These are phyloP conservation scores for Gloeopeniophorella convolvens DNA, from an alignment of 768 basidiomycete species.

Conservation along the genomic window DNA sequence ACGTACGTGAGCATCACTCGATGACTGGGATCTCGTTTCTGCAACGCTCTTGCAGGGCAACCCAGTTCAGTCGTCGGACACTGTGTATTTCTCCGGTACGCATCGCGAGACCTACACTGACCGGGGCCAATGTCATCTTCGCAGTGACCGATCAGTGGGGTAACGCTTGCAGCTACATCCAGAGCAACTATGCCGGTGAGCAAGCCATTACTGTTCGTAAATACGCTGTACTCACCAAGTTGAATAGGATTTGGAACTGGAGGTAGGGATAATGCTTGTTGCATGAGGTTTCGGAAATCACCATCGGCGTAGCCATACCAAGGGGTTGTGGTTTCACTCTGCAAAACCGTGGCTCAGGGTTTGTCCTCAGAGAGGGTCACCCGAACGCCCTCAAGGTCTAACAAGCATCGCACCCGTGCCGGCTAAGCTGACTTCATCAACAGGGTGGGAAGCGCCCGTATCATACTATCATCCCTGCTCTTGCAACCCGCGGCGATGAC, in stretches of 20 bases:
- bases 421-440: neutral
- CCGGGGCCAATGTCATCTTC: neutral
- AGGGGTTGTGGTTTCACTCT: constrained; percentile 94
- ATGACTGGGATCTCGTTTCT: neutral
- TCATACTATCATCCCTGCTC: constrained; percentile 92
- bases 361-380: constrained; percentile 72
- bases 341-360: constrained; percentile 89
- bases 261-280: constrained; percentile 35
- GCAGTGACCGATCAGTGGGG: constrained; percentile 81
- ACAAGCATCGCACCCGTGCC: neutral
- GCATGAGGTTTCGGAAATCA: neutral
- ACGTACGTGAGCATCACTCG: constrained; percentile 38
- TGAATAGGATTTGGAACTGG: constrained; percentile 79
- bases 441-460: constrained; percentile 82
- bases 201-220: neutral
- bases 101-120: neutral
- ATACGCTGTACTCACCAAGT: neutral
- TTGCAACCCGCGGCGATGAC: constrained; percentile 72
- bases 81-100: constrained; percentile 86
- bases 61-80: constrained; percentile 83
- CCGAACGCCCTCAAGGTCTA: constrained; percentile 75
- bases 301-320: constrained; percentile 60
- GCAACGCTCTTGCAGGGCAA: constrained; percentile 47
- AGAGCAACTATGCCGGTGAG: constrained; percentile 80
- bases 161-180: constrained; percentile 84